Conservation (phyloP, 768 basidiomycete species). For the Boletales sp. region DNA sequence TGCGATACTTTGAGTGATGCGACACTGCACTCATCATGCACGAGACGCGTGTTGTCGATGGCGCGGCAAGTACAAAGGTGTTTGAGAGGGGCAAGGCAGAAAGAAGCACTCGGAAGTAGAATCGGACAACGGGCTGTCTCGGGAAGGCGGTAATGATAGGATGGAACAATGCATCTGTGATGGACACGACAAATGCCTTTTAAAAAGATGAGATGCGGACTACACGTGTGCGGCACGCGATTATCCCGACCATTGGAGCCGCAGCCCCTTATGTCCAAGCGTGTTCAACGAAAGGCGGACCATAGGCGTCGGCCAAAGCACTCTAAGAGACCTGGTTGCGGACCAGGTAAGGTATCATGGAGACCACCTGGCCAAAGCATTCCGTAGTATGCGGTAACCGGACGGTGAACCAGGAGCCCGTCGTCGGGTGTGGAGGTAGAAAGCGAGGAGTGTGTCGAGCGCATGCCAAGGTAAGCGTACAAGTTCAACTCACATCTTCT, state of each 20-base stretch:
- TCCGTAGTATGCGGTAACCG: not conserved
- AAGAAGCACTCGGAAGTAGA: not conserved
- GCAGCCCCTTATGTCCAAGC: constrained; percentile 12
- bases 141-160: constrained; percentile 5
- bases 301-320: constrained; percentile 11
- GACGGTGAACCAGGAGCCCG: not conserved
- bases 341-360: not conserved
- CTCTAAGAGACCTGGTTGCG: constrained; percentile 1
- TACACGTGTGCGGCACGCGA: constrained; percentile 33
- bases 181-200: constrained; percentile 17
- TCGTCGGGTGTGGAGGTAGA: not conserved
- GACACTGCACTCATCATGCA: constrained; percentile 7
- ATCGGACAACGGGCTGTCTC: not conserved
- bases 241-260: constrained; percentile 19
- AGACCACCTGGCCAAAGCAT: constrained; percentile 9
- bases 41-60: constrained; percentile 4
- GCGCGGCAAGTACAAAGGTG: not conserved
- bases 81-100: not conserved
- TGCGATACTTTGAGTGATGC: constrained; percentile 28
- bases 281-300: constrained; percentile 3
- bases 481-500: not conserved
- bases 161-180: constrained; percentile 22
- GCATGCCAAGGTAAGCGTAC: not conserved
- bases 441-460: not conserved
- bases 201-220: constrained; percentile 30